A percentile compares a stretch with the other conserved stretches of the same genome.
phyloP scores from a whole-genome alignment of 2,329 filamentous ascomycete genomes.

The Mariannaea elegans region DNA sequence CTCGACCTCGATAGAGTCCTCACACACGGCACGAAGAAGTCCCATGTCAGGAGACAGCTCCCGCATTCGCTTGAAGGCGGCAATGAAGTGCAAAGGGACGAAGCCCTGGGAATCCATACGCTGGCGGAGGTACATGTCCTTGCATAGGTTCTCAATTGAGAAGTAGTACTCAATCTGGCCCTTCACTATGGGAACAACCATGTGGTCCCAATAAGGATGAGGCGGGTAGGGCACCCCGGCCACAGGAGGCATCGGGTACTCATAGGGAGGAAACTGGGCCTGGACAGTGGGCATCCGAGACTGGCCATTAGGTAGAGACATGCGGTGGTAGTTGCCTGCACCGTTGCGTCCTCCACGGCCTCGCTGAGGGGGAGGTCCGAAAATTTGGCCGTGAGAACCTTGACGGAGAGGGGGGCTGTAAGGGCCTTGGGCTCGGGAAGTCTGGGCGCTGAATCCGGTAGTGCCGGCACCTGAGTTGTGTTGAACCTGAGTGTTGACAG shows the following conservation, averaged over 20 bases:
- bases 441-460: conserved; percentile 46
- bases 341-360: conserved; percentile 48
- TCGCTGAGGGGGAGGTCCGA: conserved; percentile 45
- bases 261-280: conserved; percentile 47
- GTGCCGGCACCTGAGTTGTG: conserved; percentile 36
- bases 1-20: conserved; percentile 77
- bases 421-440: conserved; percentile 48
- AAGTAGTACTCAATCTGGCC: conserved; percentile 89
- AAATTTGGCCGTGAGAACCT: conserved; percentile 48
- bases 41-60: conserved; percentile 67
- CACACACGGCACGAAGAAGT: conserved; percentile 77
- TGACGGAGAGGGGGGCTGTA: conserved; percentile 58
- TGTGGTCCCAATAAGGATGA: conserved; percentile 63
- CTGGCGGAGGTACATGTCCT: conserved; percentile 86
- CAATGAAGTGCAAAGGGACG: conserved; percentile 80
- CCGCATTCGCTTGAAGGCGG: conserved; percentile 80
- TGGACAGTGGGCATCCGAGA: conserved; percentile 49
- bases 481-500: conserved; percentile 46
- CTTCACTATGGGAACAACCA: conserved; percentile 53
- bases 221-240: conserved; percentile 46
- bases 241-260: conserved; percentile 53
- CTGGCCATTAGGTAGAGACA: conserved; percentile 50
- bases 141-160: conserved; percentile 93
- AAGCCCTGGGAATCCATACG: conserved; percentile 97
- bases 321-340: conserved; percentile 48